phyloP scores from a whole-genome alignment of 306 rosid genomes.

The Betula pendula region DNA sequence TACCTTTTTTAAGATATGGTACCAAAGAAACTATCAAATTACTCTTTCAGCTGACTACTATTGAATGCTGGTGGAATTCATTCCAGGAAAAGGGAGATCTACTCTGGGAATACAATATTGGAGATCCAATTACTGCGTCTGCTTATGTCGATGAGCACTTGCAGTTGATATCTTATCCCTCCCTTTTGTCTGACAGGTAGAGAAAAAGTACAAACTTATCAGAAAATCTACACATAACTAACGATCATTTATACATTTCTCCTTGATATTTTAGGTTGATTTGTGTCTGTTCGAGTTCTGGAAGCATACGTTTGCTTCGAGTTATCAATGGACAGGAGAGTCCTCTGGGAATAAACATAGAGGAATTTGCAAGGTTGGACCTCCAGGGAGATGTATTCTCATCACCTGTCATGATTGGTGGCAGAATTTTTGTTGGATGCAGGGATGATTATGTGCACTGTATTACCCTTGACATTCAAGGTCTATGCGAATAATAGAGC shows the following conservation, averaged over 20 bases:
- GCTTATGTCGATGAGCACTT: constrained; percentile 79
- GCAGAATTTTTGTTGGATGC: constrained; percentile 77
- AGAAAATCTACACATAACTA: not conserved
- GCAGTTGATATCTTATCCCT: constrained; percentile 38
- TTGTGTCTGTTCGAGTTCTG: constrained; percentile 80
- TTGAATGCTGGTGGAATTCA: constrained; percentile 20
- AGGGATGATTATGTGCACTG: constrained; percentile 83
- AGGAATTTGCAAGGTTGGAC: constrained; percentile 58
- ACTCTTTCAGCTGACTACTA: constrained; percentile 8
- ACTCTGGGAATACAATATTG: constrained; percentile 70
- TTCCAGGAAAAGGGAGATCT: constrained; percentile 66
- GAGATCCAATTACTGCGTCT: constrained; percentile 81
- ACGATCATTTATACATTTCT: not conserved
- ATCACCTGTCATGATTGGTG: constrained; percentile 83
- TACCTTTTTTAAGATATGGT: not conserved
- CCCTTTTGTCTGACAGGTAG: constrained; percentile 63
- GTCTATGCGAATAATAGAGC: not conserved
- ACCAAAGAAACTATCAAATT: not conserved
- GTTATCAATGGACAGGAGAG: constrained; percentile 22
- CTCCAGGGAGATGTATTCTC: constrained; percentile 75
- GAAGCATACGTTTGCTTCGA: constrained; percentile 60
- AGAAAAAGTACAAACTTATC: constrained; percentile 2
- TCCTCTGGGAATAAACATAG: constrained; percentile 34
- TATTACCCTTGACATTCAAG: constrained; percentile 44
- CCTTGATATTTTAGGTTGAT: constrained; percentile 47